Evolutionary conservation across 345 rosid genomes (phyloP), one percentile per base, ranked within the genome.

Genomic region (Euphorbia lathyris): DNA sequence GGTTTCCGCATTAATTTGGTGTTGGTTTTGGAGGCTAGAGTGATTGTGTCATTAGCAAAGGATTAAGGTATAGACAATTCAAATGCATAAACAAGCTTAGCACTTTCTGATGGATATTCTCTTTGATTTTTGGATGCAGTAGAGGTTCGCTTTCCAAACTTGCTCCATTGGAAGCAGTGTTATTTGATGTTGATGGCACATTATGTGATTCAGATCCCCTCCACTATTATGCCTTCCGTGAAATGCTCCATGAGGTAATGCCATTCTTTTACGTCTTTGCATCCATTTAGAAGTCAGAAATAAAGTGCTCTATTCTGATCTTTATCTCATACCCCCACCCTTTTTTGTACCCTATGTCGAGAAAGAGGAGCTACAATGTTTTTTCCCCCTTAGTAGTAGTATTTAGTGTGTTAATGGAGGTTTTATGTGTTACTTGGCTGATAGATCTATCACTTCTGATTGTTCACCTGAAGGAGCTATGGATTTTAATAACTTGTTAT

Each of bases 161-260:
- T 64, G 97, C 93, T 68, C 96, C 99, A 1, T 62, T 89, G 52
- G 86, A 90, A 72, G 98, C 93, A 6, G 84, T 96, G 45, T 69
- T 96, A 52, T 96, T 96, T 63, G 99, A 96, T 58, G 89, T 96
- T 32, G 99, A 96, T 79, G 99, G 99, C 79, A 96, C 97, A n/a
- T 85, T 96, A 4, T 92, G 98, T 72, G 99, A 96, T 77, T 84
- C 99, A 26, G 97, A 92, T 83, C 98, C 99, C 25, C 76, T 92
- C 78, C 99, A 96, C 75, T 76, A 73, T 67, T 25, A 80, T 23
- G 89, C 95, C 72, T 96, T 89, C 60, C 80, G 77, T 2, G 77
- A 81, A 66, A 77, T 88, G 78, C 98, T 96, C 74, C 90, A 74
- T 80, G 90, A 92, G 98, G 99, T 96, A 68, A 38, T 17, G 60